A percentile compares a stretch with the other conserved stretches of the same genome.
These are phyloP conservation scores for Lathyrus oleraceus DNA, from an alignment of 306 rosid genomes.

Conservation along the genomic window DNA sequence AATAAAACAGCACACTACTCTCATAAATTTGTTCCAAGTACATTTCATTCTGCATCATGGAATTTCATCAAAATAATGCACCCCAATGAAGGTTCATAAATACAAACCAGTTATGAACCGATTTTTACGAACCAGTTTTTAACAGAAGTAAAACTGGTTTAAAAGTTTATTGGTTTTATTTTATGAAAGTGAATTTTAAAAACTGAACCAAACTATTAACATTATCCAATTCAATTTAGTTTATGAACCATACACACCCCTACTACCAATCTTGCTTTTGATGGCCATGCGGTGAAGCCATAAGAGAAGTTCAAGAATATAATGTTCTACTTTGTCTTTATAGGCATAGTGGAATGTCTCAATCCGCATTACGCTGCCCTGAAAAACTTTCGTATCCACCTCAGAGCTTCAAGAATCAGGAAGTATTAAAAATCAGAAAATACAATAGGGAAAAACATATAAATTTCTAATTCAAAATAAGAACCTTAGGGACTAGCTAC, in stretches of 20 bases:
- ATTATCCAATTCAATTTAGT: too few species aligned
- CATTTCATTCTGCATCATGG: neutral
- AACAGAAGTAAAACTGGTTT: too few species aligned
- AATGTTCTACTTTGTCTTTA: constrained; percentile 66
- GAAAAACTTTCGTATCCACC: constrained; percentile 44
- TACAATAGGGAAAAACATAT: neutral
- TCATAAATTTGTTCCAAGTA: too few species aligned
- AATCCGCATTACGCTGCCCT: constrained; percentile 48
- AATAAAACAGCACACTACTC: too few species aligned
- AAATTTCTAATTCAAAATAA: constrained; percentile 8
- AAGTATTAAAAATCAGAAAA: constrained; percentile 15
- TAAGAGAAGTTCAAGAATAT: constrained; percentile 57
- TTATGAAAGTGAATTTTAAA: too few species aligned
- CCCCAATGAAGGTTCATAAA: neutral
- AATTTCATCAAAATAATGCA: constrained; percentile 22
- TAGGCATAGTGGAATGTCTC: constrained; percentile 83
- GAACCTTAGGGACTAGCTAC: constrained; percentile 34
- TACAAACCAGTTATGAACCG: constrained; percentile 14
- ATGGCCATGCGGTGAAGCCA: constrained; percentile 73
- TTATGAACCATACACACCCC: too few species aligned
- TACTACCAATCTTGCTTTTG: constrained; percentile 38
- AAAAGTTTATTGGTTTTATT: too few species aligned
- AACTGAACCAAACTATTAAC: too few species aligned
- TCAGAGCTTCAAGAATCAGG: constrained; percentile 52
- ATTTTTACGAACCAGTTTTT: too few species aligned